A percentile compares a stretch with the other conserved stretches of the same genome.
These are phyloP conservation scores for Wickerhamomyces bovis DNA, from an alignment of 805 yeast species.

Conservation along the genomic window DNA sequence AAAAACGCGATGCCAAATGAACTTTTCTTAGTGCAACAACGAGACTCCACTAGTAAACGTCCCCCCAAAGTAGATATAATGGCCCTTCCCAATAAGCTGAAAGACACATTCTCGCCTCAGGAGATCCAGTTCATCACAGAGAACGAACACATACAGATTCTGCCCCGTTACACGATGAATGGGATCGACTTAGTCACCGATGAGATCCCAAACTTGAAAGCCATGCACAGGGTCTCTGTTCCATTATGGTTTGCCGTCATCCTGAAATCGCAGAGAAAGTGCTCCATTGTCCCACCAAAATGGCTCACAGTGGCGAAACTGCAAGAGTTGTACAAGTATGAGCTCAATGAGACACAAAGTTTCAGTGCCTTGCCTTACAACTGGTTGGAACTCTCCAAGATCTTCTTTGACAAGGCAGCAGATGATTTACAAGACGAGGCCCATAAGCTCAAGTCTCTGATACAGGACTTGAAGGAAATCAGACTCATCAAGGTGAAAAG, in stretches of 20 bases:
- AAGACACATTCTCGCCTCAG: conserved; percentile 57
- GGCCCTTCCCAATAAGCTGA: conserved; percentile 20
- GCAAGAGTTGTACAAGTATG: conserved; percentile 58
- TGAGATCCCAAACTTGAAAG: conserved; percentile 53
- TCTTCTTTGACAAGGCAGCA: conserved; percentile 57
- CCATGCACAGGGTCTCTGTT: conserved; percentile 62
- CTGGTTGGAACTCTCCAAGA: conserved; percentile 80
- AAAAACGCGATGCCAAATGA: too few relatives aligned
- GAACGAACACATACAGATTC: conserved; percentile 61
- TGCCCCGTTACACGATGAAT: conserved; percentile 73
- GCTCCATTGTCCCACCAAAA: conserved; percentile 77
- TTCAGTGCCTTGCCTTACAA: conserved; percentile 77
- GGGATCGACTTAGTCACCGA: conserved; percentile 58
- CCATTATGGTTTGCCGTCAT: conserved; percentile 88
- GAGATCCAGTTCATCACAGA: conserved; percentile 86
- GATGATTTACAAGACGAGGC: conserved; percentile 77
- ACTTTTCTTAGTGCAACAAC: too few relatives aligned
- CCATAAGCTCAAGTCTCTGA: conserved; percentile 57
- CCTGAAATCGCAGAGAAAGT: conserved; percentile 76
- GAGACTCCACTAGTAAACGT: too few relatives aligned
- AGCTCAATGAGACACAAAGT: conserved; percentile 45
- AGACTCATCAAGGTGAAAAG: conserved; percentile 74
- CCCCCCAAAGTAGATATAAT: background rate
- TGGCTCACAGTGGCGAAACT: conserved; percentile 66
- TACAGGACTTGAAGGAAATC: conserved; percentile 83